These are phyloP conservation scores for Microcyclosporella mali DNA, from an alignment of 2,329 filamentous ascomycete genomes.

Conservation along the genomic window DNA sequence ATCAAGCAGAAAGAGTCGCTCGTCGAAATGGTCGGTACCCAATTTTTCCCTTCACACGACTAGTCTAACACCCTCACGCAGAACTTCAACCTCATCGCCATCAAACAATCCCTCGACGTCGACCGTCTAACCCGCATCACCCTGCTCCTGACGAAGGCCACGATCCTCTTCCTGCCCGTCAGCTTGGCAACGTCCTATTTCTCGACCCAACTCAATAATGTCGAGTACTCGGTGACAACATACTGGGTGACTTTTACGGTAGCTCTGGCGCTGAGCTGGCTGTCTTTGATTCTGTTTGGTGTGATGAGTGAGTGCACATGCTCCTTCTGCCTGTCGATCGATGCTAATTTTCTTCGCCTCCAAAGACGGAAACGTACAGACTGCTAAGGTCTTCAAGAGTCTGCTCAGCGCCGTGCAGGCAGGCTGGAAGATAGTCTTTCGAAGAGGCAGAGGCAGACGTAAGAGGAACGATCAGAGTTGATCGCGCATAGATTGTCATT, in stretches of 20 bases:
- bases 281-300: constrained; percentile 54
- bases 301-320: constrained; percentile 33
- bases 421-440: no score
- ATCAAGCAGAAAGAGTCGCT: constrained; percentile 65
- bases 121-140: constrained; percentile 66
- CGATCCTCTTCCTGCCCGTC: constrained; percentile 69
- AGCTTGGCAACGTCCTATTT: constrained; percentile 71
- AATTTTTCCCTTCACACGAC: neutral
- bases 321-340: no score
- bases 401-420: neutral
- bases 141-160: constrained; percentile 66
- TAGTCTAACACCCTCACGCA: constrained; percentile 29
- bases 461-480: neutral
- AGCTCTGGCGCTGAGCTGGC: constrained; percentile 54
- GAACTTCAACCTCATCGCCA: constrained; percentile 73
- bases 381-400: constrained; percentile 12
- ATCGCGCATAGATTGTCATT: neutral
- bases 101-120: constrained; percentile 67
- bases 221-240: constrained; percentile 55
- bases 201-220: constrained; percentile 56
- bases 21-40: constrained; percentile 54
- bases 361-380: constrained; percentile 48
- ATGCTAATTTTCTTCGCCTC: neutral
- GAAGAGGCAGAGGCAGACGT: neutral
- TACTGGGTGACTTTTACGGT: constrained; percentile 66